phyloP scores from a whole-genome alignment of 2,329 filamentous ascomycete species.

The Coniochaeta sp. region DNA sequence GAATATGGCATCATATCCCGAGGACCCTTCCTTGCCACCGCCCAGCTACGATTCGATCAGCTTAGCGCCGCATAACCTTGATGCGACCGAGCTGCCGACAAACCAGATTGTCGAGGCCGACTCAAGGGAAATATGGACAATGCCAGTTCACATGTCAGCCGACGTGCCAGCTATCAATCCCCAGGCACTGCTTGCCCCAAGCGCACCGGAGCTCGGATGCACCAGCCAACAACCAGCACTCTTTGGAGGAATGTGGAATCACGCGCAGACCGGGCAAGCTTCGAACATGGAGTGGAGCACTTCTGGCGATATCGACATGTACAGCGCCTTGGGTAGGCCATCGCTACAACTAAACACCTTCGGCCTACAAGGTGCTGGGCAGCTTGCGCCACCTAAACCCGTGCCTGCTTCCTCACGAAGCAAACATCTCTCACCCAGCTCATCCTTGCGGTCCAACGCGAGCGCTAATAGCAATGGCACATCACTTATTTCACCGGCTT shows the following conservation, averaged over 20 bases:
- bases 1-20: conserved; percentile 13
- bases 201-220: conserved; percentile 22
- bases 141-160: conserved; percentile 6
- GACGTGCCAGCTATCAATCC: conserved; percentile 20
- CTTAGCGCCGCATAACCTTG: conserved; percentile 18
- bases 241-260: conserved; percentile 10
- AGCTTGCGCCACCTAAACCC: conserved; percentile 15
- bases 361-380: conserved; percentile 24
- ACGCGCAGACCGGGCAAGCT: background rate
- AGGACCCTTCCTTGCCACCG: conserved; percentile 25
- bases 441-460: conserved; percentile 39
- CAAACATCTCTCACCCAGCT: conserved; percentile 38
- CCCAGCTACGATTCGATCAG: conserved; percentile 39
- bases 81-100: conserved; percentile 35
- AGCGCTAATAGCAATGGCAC: conserved; percentile 28
- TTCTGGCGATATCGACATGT: conserved; percentile 5
- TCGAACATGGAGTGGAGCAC: background rate
- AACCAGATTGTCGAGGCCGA: conserved; percentile 48
- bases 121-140: conserved; percentile 32
- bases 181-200: conserved; percentile 16
- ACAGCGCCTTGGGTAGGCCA: conserved; percentile 17
- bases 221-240: conserved; percentile 11
- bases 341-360: conserved; percentile 31
- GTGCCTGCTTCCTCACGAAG: conserved; percentile 21
- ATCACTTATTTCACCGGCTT: conserved; percentile 32